These are phyloP conservation scores for Flaveria ramosissima DNA, from an alignment of 129 eudicot species.

Conservation along the genomic window DNA sequence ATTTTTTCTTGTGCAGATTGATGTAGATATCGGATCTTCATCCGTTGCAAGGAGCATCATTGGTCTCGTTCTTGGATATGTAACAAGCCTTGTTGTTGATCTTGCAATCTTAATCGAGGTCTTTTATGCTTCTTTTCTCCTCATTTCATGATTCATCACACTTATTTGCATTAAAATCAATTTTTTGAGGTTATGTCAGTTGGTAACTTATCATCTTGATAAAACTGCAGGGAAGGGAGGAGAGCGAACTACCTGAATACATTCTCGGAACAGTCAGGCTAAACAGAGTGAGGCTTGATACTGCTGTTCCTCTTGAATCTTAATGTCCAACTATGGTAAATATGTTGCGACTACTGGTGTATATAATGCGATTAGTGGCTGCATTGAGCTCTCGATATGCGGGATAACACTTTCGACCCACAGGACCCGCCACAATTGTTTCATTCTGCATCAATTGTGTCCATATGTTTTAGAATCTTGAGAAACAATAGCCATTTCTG, in stretches of 20 bases:
- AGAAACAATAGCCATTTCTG: conserved; percentile 13
- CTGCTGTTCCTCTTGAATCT: conserved; percentile 58
- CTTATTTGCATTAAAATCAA: neutral
- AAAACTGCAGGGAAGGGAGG: conserved; percentile 67
- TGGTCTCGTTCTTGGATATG: conserved; percentile 92
- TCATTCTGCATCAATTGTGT: neutral
- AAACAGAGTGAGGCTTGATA: conserved; percentile 61
- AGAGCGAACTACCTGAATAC: conserved; percentile 79
- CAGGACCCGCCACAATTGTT: neutral
- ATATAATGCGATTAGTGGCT: conserved; percentile 5
- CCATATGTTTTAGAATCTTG: conserved; percentile 9
- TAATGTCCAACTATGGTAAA: conserved; percentile 25
- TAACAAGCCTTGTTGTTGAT: conserved; percentile 95
- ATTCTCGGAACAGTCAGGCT: conserved; percentile 88
- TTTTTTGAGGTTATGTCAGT: neutral
- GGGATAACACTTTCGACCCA: conserved; percentile 1
- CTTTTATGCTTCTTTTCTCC: conserved; percentile 7
- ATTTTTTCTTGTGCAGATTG: conserved; percentile 55
- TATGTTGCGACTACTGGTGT: conserved; percentile 19
- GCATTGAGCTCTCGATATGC: conserved; percentile 17
- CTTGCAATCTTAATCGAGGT: conserved; percentile 96
- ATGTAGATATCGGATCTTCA: conserved; percentile 96
- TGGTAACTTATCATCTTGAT: neutral
- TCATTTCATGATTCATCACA: neutral
- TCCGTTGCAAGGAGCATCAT: conserved; percentile 92